Conservation (phyloP, 805 yeast genomes). For the Nakazawaea anatomiae region DNA sequence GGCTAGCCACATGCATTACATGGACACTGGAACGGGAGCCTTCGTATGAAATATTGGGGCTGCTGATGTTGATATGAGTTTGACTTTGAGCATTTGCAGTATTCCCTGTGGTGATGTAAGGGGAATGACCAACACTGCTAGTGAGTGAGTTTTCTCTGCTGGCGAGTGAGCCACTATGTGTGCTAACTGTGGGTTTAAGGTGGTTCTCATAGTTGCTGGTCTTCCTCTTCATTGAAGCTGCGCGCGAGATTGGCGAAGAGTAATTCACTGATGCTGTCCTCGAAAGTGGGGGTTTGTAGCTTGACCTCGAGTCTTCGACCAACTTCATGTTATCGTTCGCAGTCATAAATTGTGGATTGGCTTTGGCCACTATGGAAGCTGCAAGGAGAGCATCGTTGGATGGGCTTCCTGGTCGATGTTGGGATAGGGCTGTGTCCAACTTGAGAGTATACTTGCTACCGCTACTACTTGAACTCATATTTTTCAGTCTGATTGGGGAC, state of each 20-base stretch:
- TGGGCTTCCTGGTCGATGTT: conserved; percentile 11
- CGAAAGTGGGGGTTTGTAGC: neutral
- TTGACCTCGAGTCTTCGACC: neutral
- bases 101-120: neutral
- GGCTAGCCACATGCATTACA: neutral
- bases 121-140: neutral
- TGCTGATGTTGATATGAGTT: neutral
- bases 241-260: neutral
- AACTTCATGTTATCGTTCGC: neutral
- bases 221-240: neutral
- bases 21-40: conserved; percentile 4
- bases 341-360: conserved; percentile 22
- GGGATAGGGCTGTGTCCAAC: neutral
- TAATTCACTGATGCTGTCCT: neutral
- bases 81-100: neutral
- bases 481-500: neutral
- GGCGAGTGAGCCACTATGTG: neutral
- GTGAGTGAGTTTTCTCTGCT: neutral
- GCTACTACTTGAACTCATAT: neutral
- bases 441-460: neutral
- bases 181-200: neutral
- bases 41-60: neutral
- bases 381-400: conserved; percentile 29
- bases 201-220: neutral
- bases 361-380: conserved; percentile 27